Evolutionary conservation across 2,329 filamentous ascomycete species (phyloP).

Genomic region (Clarireedia monteithiana): DNA sequence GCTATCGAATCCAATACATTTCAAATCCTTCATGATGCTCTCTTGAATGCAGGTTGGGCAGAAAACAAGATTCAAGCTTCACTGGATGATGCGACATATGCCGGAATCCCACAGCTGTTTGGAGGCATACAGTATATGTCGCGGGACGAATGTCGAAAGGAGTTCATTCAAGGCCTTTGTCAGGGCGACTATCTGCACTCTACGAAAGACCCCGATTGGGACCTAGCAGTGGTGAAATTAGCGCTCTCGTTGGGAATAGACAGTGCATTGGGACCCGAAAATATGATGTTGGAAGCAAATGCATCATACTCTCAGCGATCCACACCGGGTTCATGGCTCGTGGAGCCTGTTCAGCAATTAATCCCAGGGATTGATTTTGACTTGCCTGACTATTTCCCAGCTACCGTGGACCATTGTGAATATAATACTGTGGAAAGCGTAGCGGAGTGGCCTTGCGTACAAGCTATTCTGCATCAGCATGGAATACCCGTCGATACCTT

Average conservation of each 20-base stretch:
- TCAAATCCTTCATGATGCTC: not conserved
- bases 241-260: not conserved
- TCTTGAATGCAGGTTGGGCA: not conserved
- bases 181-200: not conserved
- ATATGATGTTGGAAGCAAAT: not conserved
- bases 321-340: not conserved
- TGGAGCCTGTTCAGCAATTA: not conserved
- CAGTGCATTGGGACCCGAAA: fast-evolving
- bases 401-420: too few species aligned
- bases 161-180: not conserved
- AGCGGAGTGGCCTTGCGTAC: too few species aligned
- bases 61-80: not conserved
- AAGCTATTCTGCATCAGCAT: too few species aligned
- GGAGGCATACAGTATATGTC: not conserved
- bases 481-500: too few species aligned
- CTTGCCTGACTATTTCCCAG: not conserved
- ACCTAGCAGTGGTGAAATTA: not conserved
- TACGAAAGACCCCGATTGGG: not conserved
- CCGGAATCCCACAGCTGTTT: not conserved
- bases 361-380: not conserved
- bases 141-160: not conserved
- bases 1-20: not conserved
- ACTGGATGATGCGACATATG: not conserved
- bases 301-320: not conserved
- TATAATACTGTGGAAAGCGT: too few species aligned